These are phyloP conservation scores for Magnaporthiopsis incrustans DNA, from an alignment of 2,329 filamentous ascomycete genomes.

Conservation along the genomic window DNA sequence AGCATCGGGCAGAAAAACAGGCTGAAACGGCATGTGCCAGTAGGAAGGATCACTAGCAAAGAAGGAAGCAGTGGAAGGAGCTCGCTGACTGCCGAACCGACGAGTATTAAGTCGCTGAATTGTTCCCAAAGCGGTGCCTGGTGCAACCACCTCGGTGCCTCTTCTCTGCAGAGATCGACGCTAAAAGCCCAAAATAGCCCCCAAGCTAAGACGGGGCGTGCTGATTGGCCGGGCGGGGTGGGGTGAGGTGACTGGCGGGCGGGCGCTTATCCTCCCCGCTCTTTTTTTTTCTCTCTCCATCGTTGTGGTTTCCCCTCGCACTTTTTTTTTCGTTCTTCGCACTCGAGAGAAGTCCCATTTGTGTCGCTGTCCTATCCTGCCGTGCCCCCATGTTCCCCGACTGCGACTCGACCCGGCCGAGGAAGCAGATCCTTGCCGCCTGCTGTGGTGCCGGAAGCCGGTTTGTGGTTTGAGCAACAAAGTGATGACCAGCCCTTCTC, in stretches of 20 bases:
- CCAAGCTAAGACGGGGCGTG: neutral
- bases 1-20: neutral
- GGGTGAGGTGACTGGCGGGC: too few species aligned
- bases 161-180: too few species aligned
- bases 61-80: too few species aligned
- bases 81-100: too few species aligned
- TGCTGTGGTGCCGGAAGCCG: neutral
- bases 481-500: neutral
- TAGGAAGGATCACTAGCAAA: neutral
- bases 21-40: neutral
- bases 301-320: too few species aligned
- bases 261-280: neutral
- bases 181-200: conserved; percentile 1
- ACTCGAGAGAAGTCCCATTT: too few species aligned
- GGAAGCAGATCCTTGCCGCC: neutral
- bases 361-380: too few species aligned
- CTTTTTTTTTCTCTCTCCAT: too few species aligned
- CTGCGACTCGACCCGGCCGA: neutral
- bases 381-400: neutral
- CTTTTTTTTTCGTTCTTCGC: too few species aligned
- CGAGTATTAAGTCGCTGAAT: neutral
- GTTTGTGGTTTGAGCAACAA: neutral
- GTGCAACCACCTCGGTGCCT: neutral
- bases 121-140: conserved; percentile 1
- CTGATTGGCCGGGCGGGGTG: neutral